Base-by-base conservation (phyloP, 2,329 filamentous ascomycete species). In the Cryphonectria japonica region DNA sequence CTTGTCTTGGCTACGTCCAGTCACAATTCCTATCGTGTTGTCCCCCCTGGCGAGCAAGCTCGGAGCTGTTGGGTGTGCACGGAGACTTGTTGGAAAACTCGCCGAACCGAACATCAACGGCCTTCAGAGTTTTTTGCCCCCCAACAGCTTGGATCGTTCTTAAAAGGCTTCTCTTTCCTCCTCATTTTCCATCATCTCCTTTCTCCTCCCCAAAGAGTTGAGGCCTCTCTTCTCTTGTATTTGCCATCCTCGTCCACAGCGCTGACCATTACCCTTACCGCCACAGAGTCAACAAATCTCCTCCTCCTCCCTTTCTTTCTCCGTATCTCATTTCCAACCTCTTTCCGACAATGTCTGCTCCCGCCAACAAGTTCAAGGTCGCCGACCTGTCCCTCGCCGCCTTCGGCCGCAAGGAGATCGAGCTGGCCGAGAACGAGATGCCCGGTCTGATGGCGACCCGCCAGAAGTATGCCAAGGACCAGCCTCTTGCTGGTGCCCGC, bases 361-460 rank as follows among this genome's bases (percentile, higher is more conserved):
- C 94, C 85, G 94, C 94, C 82, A 86, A 91, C 85, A 95, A 93
- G 86, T 97, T 94, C 92, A 97, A 98, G 93, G 95, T 99, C 87
- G 94, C 95, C 81, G 96, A 98, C 89, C 93, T 98, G 83, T 93
- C 92, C 83, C 92, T 98, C 82, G 95, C 96, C 82, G 96, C 96
- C 85, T 98, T 99, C 82, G 96, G 96, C 85, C 95, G 96, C 86
- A 95, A 95, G 85, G 96, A 99, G 91, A 98, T 99, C 80, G 95
- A 98, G 86, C 90, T 98, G 82, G 95, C 96, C 80, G 95, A 98
- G 85, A 91, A 93, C 82, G 92, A 94, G 88, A 98, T 98, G 95
- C 95, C 95, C 76, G 95, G 96, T 90, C 91, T 99, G 78, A 97
- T 99, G 93, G 90, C 93, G 80, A 98, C 95, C 80, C 92, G 96